Conservation (phyloP, 345 rosid species). For the Arabidopsis suecica region DNA sequence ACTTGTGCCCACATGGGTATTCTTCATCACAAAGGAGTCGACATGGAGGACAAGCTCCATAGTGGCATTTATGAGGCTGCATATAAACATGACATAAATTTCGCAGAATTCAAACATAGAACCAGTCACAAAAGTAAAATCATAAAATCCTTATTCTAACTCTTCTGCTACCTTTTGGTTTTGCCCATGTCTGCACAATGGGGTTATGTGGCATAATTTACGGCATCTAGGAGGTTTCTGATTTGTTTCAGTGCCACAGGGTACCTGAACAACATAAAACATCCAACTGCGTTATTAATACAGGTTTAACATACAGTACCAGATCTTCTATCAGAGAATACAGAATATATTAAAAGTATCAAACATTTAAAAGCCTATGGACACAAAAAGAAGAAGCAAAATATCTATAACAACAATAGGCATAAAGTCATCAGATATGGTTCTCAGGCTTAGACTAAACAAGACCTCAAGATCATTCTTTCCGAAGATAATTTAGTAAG, state of each 20-base stretch:
- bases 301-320: slow-evolving; percentile 13
- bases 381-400: background rate
- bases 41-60: slow-evolving; percentile 91
- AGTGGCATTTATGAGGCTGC: slow-evolving; percentile 92
- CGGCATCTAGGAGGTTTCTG: slow-evolving; percentile 94
- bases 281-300: background rate
- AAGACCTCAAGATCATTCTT: slow-evolving; percentile 3
- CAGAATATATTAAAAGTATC: background rate
- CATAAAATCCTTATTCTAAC: slow-evolving; percentile 16
- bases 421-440: slow-evolving; percentile 7
- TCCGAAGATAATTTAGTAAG: background rate
- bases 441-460: slow-evolving; percentile 3
- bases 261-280: slow-evolving; percentile 63
- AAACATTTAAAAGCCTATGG: background rate
- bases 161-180: slow-evolving; percentile 61
- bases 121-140: background rate
- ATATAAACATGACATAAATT: slow-evolving; percentile 32
- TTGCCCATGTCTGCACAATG: slow-evolving; percentile 78
- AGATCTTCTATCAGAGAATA: background rate
- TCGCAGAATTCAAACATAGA: background rate
- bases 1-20: slow-evolving; percentile 82
- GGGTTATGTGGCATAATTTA: slow-evolving; percentile 64
- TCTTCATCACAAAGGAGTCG: slow-evolving; percentile 80
- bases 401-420: background rate
- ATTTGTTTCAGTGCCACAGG: slow-evolving; percentile 92